A percentile compares a stretch with the other conserved stretches of the same genome.
Evolutionary conservation across 148 eudicot species (phyloP).

Genomic region (Cornus kousa): DNA sequence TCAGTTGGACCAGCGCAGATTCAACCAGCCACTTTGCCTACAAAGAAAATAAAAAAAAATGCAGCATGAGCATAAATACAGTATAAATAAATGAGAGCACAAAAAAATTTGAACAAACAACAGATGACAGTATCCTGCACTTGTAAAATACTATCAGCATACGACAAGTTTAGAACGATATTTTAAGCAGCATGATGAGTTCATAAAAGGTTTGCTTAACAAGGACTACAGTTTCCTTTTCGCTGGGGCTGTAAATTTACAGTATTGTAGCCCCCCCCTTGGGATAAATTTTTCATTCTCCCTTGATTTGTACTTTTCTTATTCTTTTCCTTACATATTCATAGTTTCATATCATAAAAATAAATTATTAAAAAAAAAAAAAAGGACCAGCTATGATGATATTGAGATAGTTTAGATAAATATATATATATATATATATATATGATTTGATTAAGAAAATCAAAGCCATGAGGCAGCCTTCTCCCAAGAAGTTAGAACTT

Average conservation of each 20-base stretch:
- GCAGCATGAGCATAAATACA: slow-evolving; percentile 1
- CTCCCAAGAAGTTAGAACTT: not conserved
- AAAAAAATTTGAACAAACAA: not conserved
- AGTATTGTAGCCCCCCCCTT: not conserved
- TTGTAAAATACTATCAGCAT: not conserved
- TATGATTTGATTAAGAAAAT: not conserved
- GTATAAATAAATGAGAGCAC: not conserved
- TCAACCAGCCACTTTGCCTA: slow-evolving; percentile 99
- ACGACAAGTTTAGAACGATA: not conserved
- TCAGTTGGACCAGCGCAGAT: slow-evolving; percentile 72
- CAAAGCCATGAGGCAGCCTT: not conserved
- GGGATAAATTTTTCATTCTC: not conserved
- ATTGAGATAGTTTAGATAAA: not conserved
- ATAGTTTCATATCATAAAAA: not conserved
- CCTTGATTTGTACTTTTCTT: not conserved
- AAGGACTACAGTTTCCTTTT: not conserved
- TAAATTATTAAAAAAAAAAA: not conserved
- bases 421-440: not conserved
- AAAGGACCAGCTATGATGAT: not conserved
- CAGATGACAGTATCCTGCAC: not conserved
- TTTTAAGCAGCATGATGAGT: not conserved
- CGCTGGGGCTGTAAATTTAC: not conserved
- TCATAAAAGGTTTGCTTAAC: not conserved
- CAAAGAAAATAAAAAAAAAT: slow-evolving; percentile 15
- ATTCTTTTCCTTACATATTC: not conserved